These are phyloP conservation scores for Exophiala viscosa DNA, from an alignment of 2,329 filamentous ascomycete genomes.

Conservation along the genomic window DNA sequence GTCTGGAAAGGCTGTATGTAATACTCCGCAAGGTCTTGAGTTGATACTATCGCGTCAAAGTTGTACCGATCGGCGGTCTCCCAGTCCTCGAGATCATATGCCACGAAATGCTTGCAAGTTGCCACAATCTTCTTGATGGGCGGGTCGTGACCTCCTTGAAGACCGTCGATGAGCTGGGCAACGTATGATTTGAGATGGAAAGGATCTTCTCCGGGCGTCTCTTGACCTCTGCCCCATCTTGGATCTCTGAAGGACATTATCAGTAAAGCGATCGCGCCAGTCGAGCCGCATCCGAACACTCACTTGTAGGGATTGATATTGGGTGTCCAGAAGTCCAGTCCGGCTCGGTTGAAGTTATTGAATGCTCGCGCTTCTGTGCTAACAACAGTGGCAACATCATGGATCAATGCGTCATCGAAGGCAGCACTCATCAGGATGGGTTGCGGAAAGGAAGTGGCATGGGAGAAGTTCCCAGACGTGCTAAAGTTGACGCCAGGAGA, in stretches of 20 bases:
- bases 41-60: constrained; percentile 51
- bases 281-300: neutral
- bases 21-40: constrained; percentile 64
- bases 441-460: constrained; percentile 63
- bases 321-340: constrained; percentile 61
- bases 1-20: constrained; percentile 64
- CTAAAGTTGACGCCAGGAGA: constrained; percentile 56
- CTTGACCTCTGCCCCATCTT: constrained; percentile 59
- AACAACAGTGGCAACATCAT: constrained; percentile 51
- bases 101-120: constrained; percentile 60
- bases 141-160: constrained; percentile 48
- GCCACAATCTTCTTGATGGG: constrained; percentile 48
- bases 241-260: constrained; percentile 47
- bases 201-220: constrained; percentile 59
- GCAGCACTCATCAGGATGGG: constrained; percentile 61
- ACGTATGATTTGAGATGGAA: constrained; percentile 51
- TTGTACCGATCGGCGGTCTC: constrained; percentile 45
- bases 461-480: constrained; percentile 51
- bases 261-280: neutral
- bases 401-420: constrained; percentile 61
- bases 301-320: constrained; percentile 60
- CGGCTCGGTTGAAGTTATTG: constrained; percentile 56
- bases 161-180: constrained; percentile 51
- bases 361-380: constrained; percentile 63
- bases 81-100: constrained; percentile 55